Evolutionary conservation across 1,284 basidiomycete species (phyloP), one percentile per base, ranked within the genome.

Genomic region (Quambalaria eucalypti): DNA sequence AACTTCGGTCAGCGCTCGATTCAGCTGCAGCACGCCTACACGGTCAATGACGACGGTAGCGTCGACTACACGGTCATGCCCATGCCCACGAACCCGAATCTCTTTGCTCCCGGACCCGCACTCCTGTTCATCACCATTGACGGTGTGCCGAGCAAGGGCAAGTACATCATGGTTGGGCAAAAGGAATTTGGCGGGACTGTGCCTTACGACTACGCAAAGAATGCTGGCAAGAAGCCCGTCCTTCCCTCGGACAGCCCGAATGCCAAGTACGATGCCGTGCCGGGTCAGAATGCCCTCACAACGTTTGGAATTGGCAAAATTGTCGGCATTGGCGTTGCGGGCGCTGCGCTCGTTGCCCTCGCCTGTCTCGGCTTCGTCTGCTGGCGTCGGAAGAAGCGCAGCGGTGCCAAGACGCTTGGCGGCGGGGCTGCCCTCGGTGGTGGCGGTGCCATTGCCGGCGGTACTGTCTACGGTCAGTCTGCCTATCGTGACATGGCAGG

Each of bases 1-100:
- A 92, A 92, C 80, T 90, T 90, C 86, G 87, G 87, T 23, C 87
- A 89, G 75, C 82, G 87, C n/a, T 71, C 65, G 46, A 60, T 68
- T 46, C 71, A 77, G 64, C 71, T 77, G 54, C 86, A 88, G 77
- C 83, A 82, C 79, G 84, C 87, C 2, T 95, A 84, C 78, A 87
- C 85, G 1, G 87, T 88, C 61, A 83, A 87, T 69, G 78, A 76
- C 30, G 83, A 92, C 69, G 88, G 88, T 2, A 83, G 82, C 23
- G 86, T 85, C 6, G 80, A 80, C 9, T 80, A 91, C 63, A 40
- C 87, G 87, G 1, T 66, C 56, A 57, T 77, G 71, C 64, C 76
- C 0, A 77, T 80, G 62, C 76, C 77, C 6, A 63, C 62, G 51
- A 70, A 67, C 36, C 52, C 48, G 23, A 61, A 60, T 53, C 62